phyloP scores from a whole-genome alignment of 2,329 filamentous ascomycete species.

The Monosporascus sp. region DNA sequence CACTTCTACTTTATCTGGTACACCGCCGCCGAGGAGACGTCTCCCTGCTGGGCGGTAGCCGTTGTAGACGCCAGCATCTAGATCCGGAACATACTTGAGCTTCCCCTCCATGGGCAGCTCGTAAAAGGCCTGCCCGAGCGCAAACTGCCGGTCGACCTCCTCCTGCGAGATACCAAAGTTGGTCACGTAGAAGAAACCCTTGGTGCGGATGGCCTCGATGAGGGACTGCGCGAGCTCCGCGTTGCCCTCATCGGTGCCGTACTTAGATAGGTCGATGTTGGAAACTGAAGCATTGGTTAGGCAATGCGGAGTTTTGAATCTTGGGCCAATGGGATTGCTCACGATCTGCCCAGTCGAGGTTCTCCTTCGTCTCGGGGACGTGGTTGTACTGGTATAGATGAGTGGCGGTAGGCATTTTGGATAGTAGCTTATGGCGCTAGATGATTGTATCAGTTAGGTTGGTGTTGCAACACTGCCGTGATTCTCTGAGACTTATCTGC shows the following conservation, averaged over 20 bases:
- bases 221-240: slow-evolving; percentile 21
- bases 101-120: slow-evolving; percentile 53
- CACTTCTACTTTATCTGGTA: slow-evolving; percentile 10
- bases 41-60: slow-evolving; percentile 46
- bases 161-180: slow-evolving; percentile 57
- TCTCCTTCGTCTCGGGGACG: slow-evolving; percentile 30
- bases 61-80: slow-evolving; percentile 50
- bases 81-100: slow-evolving; percentile 44
- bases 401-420: slow-evolving; percentile 27
- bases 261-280: slow-evolving; percentile 28
- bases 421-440: background rate
- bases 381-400: slow-evolving; percentile 29
- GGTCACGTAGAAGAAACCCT: slow-evolving; percentile 55
- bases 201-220: slow-evolving; percentile 29
- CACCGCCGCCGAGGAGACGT: slow-evolving; percentile 7
- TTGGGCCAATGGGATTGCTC: background rate
- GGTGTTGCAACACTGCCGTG: too few relatives aligned
- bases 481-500: too few relatives aligned
- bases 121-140: slow-evolving; percentile 53
- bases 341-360: slow-evolving; percentile 33
- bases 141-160: slow-evolving; percentile 53
- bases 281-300: slow-evolving; percentile 17
- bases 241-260: slow-evolving; percentile 27
- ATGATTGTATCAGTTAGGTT: background rate
- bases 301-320: background rate